Base-by-base conservation (phyloP, 2,329 filamentous ascomycete species). In the Huntiella decipiens region DNA sequence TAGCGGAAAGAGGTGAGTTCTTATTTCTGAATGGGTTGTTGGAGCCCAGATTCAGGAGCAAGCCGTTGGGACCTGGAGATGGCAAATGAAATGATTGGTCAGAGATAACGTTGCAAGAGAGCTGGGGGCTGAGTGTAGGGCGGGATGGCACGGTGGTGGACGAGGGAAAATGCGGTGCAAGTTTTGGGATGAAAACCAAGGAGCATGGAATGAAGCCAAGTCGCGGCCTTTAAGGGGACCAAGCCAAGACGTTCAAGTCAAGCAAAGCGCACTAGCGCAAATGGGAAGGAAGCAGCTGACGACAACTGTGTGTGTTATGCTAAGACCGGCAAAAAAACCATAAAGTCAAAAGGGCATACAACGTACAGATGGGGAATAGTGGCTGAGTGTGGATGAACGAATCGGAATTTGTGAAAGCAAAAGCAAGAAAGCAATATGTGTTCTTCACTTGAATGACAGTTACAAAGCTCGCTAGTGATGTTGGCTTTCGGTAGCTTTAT, bases 21-120 rank as follows among this genome's bases (percentile, higher is more conserved):
- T 77, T 74, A 61, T 83, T 83, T 65, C 81, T 78, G 56, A 75
- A 87, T 51, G 82, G 82, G 59, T 87, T 87, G 70, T 86, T 86
- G 60, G 81, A 86, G 60, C 78, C 77, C 56, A 86, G 72, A 61
- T 77, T 79, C 59, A 80, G 64, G 46, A 71, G 66, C 57, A 79
- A 66, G 53, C 67, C 68, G 47, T 49, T 49, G 34, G 47, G 47
- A 38, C 47, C 47, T 57, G 55, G 58, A 60, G 61, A 55, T 58
- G 57, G 57, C 57, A 60, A 62, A 55, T 60, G 66, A 64, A 67
- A 67, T 67, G 63, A 60, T 53, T 54, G 63, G 63, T 62, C 58
- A 28, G 22, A 28, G 22, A 28, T 28, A 58, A 56, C 60, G 62
- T 58, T 64, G 65, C 62, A 65, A 61, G 66, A 64, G 60, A 37